Conservation (phyloP, 257 asterid genomes). For the Solanum lycopersicoides region DNA sequence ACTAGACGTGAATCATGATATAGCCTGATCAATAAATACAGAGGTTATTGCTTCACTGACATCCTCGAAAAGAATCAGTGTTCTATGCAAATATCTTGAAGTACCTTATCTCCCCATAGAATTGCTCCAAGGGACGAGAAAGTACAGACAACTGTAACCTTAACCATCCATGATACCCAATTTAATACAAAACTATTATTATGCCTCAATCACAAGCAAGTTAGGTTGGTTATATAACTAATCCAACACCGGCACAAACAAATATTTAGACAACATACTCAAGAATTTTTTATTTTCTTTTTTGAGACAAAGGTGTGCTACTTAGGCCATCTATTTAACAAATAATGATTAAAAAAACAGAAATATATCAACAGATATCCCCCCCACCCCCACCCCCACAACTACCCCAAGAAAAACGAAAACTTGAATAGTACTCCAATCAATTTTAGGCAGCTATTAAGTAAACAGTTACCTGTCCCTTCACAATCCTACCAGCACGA, state of each 20-base stretch:
- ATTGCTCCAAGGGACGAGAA: not conserved
- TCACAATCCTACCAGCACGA: constrained; percentile 85
- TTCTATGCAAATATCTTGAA: not conserved
- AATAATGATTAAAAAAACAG: not conserved
- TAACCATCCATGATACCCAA: not conserved
- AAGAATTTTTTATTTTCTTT: not conserved
- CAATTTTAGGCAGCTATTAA: not conserved
- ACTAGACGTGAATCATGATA: not conserved
- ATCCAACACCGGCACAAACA: not conserved
- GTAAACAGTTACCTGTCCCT: constrained; percentile 68
- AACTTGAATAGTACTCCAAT: not conserved
- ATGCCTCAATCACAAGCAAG: not conserved
- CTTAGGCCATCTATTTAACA: not conserved
- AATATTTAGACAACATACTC: not conserved
- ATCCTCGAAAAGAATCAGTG: not conserved
- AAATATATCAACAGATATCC: not conserved
- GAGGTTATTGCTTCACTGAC: not conserved
- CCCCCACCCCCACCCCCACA: not conserved
- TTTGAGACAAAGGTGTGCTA: not conserved
- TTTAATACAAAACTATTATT: not conserved
- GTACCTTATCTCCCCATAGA: not conserved
- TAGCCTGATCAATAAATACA: not conserved
- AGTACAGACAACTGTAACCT: not conserved
- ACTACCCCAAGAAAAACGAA: not conserved
- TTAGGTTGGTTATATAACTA: not conserved